A percentile compares a stretch with the other conserved stretches of the same genome.
phyloP scores from a whole-genome alignment of 2,329 filamentous ascomycete species.

The Bipolaris gigantea region DNA sequence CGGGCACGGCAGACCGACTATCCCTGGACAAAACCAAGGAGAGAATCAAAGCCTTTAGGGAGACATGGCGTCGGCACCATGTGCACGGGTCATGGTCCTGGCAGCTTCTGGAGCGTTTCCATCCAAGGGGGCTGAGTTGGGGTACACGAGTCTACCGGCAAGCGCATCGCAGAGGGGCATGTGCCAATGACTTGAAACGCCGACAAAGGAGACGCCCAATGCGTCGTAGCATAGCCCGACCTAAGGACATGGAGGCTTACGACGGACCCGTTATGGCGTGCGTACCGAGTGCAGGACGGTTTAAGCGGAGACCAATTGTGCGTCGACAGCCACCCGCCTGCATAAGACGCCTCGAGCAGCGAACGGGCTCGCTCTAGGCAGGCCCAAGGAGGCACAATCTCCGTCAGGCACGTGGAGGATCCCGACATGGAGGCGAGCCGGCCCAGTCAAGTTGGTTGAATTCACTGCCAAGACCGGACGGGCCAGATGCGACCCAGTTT shows the following conservation, averaged over 20 bases:
- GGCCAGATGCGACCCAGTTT: neutral
- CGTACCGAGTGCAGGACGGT: neutral
- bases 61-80: slow-evolving; percentile 9
- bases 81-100: slow-evolving; percentile 13
- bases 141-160: slow-evolving; percentile 12
- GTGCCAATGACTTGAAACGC: neutral
- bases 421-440: neutral
- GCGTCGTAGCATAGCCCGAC: neutral
- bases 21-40: slow-evolving; percentile 3
- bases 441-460: neutral
- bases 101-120: slow-evolving; percentile 10
- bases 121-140: slow-evolving; percentile 17
- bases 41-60: slow-evolving; percentile 8
- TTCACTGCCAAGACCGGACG: neutral
- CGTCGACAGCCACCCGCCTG: neutral
- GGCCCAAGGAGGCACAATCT: slow-evolving; percentile 1
- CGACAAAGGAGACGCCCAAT: slow-evolving; percentile 6
- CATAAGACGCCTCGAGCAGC: neutral
- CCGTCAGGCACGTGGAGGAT: slow-evolving; percentile 4
- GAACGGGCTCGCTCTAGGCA: slow-evolving; percentile 8
- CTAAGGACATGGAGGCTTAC: neutral
- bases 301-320: neutral
- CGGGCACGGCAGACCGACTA: slow-evolving; percentile 4
- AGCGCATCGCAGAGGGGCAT: neutral
- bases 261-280: neutral